These are phyloP conservation scores for Myxozyma sirexii DNA, from an alignment of 805 yeast genomes.

Conservation along the genomic window DNA sequence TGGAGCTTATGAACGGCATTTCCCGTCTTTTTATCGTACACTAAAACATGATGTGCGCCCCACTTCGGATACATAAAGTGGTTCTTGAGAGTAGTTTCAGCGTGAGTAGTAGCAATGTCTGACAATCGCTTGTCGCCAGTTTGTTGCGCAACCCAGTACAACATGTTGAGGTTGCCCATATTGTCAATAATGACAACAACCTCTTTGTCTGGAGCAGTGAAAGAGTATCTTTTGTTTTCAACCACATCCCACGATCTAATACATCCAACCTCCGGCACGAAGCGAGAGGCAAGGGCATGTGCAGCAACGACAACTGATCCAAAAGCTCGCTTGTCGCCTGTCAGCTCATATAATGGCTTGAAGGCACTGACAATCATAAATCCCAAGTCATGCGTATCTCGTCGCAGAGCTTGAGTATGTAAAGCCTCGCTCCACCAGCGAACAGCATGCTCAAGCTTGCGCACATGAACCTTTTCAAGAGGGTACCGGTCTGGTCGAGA, in stretches of 20 bases:
- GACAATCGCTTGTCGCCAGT: constrained; percentile 40
- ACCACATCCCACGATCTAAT: constrained; percentile 42
- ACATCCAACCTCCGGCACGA: constrained; percentile 36
- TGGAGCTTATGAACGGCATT: constrained; percentile 38
- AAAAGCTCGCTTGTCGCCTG: constrained; percentile 32
- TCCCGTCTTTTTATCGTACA: constrained; percentile 39
- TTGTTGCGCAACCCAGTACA: constrained; percentile 39
- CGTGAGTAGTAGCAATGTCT: constrained; percentile 42
- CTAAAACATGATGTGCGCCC: constrained; percentile 40
- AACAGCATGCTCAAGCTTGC: constrained; percentile 11
- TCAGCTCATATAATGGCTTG: constrained; percentile 37
- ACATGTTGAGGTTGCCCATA: constrained; percentile 36
- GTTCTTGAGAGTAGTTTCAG: constrained; percentile 40
- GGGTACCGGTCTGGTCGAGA: constrained; percentile 5
- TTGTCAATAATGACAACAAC: constrained; percentile 40
- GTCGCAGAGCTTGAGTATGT: constrained; percentile 22
- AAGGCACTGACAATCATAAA: constrained; percentile 40
- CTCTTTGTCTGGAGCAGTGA: constrained; percentile 34
- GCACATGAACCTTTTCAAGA: neutral
- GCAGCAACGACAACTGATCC: constrained; percentile 39
- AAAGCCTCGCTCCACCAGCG: constrained; percentile 14
- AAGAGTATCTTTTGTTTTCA: constrained; percentile 33
- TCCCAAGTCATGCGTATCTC: constrained; percentile 42
- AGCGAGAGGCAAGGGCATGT: constrained; percentile 39
- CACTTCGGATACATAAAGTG: constrained; percentile 38